Evolutionary conservation across 2,329 filamentous ascomycete genomes (phyloP).

Genomic region (Colletotrichum somersetense): DNA sequence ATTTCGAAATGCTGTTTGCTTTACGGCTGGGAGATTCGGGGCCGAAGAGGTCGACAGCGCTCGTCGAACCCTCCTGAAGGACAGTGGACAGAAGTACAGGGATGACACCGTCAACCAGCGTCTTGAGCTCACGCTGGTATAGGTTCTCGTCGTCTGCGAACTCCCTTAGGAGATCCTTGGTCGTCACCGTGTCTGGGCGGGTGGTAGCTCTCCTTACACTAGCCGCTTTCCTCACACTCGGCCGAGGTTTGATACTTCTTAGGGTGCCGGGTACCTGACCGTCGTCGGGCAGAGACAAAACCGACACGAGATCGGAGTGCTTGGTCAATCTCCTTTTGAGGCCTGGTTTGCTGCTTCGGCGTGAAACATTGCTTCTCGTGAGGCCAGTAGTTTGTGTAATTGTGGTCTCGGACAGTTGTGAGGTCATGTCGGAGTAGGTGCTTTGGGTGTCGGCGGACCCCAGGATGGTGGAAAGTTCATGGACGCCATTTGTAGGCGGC

Average conservation of each 20-base stretch:
- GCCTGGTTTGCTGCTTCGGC: conserved; percentile 63
- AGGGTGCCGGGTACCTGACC: conserved; percentile 68
- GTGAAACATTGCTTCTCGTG: conserved; percentile 61
- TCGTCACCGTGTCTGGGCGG: conserved; percentile 74
- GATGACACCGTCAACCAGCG: conserved; percentile 93
- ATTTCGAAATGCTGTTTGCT: conserved; percentile 77
- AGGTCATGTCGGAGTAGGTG: conserved; percentile 63
- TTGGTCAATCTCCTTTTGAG: conserved; percentile 85
- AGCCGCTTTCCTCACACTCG: conserved; percentile 81
- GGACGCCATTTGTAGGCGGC: conserved; percentile 66
- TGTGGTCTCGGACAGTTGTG: conserved; percentile 63
- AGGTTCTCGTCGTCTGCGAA: conserved; percentile 86
- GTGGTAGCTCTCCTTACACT: conserved; percentile 82
- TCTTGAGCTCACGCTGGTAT: conserved; percentile 91
- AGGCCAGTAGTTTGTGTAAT: conserved; percentile 65
- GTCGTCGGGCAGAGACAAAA: conserved; percentile 80
- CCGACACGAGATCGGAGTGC: conserved; percentile 93
- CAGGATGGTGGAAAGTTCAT: conserved; percentile 70
- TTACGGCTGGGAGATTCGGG: conserved; percentile 65
- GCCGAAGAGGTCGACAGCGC: conserved; percentile 76
- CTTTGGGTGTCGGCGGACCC: conserved; percentile 63
- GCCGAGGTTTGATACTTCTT: conserved; percentile 79
- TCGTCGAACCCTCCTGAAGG: conserved; percentile 75
- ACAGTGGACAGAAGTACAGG: conserved; percentile 91
- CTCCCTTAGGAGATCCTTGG: conserved; percentile 82